phyloP scores from a whole-genome alignment of 1,284 basidiomycete species.

The Cutaneotrichosporon arboriforme region DNA sequence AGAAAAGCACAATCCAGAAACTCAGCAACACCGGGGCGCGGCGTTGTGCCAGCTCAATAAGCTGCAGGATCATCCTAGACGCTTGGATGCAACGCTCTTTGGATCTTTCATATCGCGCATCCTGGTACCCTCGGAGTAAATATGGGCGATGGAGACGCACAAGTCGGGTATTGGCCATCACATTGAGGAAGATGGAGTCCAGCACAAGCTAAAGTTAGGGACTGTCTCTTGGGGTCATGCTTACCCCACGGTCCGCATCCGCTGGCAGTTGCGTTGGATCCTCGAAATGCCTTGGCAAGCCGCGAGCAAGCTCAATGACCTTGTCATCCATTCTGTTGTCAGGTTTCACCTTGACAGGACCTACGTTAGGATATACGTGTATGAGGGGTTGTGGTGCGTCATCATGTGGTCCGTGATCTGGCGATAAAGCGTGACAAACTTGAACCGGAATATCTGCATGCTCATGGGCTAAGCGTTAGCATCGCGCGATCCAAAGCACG shows the following conservation, averaged over 20 bases:
- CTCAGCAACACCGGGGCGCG: conserved; percentile 10
- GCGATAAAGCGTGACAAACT: conserved; percentile 20
- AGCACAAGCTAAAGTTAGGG: conserved; percentile 5
- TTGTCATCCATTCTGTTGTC: conserved; percentile 15
- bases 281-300: conserved; percentile 14
- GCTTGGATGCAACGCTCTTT: conserved; percentile 14
- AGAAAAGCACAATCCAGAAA: conserved; percentile 19
- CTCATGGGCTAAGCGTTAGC: conserved; percentile 9
- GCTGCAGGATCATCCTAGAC: conserved; percentile 6
- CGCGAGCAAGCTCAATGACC: conserved; percentile 13
- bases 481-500: neutral
- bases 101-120: conserved; percentile 9
- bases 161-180: conserved; percentile 14
- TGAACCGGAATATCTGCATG: conserved; percentile 20
- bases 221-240: neutral
- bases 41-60: conserved; percentile 12
- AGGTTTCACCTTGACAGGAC: neutral
- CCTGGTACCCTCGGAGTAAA: conserved; percentile 18
- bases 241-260: conserved; percentile 1
- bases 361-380: conserved; percentile 15
- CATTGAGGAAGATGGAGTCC: conserved; percentile 18
- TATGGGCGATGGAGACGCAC: conserved; percentile 17
- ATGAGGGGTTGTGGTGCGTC: conserved; percentile 10
- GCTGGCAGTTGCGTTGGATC: conserved; percentile 6
- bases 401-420: conserved; percentile 21